Conservation (phyloP, 1,284 basidiomycete genomes). For the Moesziomyces antarcticus region DNA sequence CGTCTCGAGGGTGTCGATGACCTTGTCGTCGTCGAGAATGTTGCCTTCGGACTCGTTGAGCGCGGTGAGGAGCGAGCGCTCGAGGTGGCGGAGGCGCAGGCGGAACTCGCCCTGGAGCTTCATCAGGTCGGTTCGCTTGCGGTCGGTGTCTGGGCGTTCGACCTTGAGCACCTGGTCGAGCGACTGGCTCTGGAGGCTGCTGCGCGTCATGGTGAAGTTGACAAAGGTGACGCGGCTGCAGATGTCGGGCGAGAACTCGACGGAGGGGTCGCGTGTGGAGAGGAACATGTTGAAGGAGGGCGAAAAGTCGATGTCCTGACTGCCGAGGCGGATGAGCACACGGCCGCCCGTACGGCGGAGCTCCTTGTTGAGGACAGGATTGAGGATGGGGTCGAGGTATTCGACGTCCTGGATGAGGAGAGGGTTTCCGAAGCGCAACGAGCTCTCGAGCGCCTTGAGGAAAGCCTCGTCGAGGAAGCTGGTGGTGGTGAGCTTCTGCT, state of each 20-base stretch:
- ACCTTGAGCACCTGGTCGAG: constrained; percentile 96
- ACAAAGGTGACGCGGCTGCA: constrained; percentile 99
- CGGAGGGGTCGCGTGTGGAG: constrained; percentile 94
- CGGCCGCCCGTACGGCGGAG: constrained; percentile 88
- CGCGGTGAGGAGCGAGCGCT: constrained; percentile 91
- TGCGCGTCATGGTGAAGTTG: constrained; percentile 99
- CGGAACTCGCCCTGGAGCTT: constrained; percentile 99
- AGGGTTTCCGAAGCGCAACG: constrained; percentile 98
- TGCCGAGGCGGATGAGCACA: constrained; percentile 96
- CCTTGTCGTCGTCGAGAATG: constrained; percentile 98
- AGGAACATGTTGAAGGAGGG: constrained; percentile 97
- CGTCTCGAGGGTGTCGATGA: constrained; percentile 95
- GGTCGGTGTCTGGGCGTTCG: constrained; percentile 95
- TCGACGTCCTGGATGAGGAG: constrained; percentile 98
- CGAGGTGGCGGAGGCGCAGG: constrained; percentile 88
- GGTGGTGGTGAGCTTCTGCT: constrained; percentile 96
- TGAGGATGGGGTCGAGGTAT: constrained; percentile 95
- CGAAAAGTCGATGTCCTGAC: constrained; percentile 98
- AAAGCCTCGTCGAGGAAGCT: constrained; percentile 99
- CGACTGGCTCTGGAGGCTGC: constrained; percentile 97
- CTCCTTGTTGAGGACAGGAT: constrained; percentile 97
- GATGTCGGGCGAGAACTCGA: constrained; percentile 97
- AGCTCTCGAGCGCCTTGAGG: constrained; percentile 96
- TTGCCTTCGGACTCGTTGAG: constrained; percentile 97
- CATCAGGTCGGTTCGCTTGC: constrained; percentile 96